A percentile compares a stretch with the other conserved stretches of the same genome.
Conservation (phyloP, 1,284 basidiomycete species). For the Ceratobasidium sp. region DNA sequence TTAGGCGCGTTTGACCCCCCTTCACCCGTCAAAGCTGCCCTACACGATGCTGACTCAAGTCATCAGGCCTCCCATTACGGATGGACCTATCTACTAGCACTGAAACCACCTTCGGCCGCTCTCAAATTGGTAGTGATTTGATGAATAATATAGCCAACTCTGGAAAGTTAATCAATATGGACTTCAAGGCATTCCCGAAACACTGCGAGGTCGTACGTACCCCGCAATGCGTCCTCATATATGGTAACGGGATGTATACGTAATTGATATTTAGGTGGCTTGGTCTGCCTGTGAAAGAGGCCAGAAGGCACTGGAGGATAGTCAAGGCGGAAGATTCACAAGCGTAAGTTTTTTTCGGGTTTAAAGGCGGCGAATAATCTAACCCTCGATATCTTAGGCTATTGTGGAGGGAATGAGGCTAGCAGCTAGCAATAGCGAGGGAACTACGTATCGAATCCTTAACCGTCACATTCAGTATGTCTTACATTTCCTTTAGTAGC, state of each 20-base stretch:
- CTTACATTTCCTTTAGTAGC: no score
- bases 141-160: background rate
- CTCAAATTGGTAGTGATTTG: background rate
- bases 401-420: conserved; percentile 6
- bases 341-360: background rate
- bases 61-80: conserved; percentile 15
- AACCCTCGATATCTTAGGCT: background rate
- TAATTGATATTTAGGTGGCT: background rate
- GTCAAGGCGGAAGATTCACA: conserved; percentile 23
- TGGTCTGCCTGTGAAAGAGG: conserved; percentile 26
- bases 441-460: conserved; percentile 10
- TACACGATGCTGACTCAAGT: background rate
- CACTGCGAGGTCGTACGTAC: conserved; percentile 20
- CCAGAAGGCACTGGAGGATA: conserved; percentile 26
- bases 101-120: background rate
- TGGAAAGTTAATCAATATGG: background rate
- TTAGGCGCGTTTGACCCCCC: background rate
- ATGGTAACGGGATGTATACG: background rate
- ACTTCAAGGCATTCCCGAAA: conserved; percentile 18
- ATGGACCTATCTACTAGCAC: background rate
- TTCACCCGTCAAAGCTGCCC: background rate
- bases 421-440: background rate
- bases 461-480: conserved; percentile 22
- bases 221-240: background rate
- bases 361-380: no score